Evolutionary conservation across 192 early-diverging fungal species (phyloP), one percentile per base, ranked within the genome.

Genomic region (Gryganskiella cystojenkinii): DNA sequence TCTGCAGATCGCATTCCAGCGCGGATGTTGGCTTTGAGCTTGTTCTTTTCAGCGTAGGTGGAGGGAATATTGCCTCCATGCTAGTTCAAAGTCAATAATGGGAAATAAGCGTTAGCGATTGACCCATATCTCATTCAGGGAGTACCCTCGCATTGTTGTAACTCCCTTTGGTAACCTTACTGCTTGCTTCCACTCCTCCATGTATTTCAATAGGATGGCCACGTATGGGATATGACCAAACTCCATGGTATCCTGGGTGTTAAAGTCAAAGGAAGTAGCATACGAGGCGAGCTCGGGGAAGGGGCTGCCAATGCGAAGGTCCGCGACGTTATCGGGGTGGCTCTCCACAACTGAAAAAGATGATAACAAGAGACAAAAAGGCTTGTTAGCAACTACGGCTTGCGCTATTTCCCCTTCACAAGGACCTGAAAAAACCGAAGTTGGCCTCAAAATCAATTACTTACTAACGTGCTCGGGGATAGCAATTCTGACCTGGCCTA

Each of bases 151-250:
- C 14, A 6, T 14, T 6, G 6, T 5, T n/a, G 4, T 22, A 14
- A n/a, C 19, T 15, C 22, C 22, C 8, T 6, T 50, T 50, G 47
- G 47, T 37, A 7, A 20, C 54, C 78, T 62, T 71, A 93, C 93
- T 66, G 70, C 67, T 19, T 57, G 51, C 66, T 91, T 92, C 94
- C 93, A 96, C 27, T 83, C 69, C 40, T 95, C 86, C 49, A 96
- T 64, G 34, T 86, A 89, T 70, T 94, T 89, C 22, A 94, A 66
- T 17, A 99, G 80, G 54, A 99, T 88, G 3, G 95, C 87, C 3
- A 93, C 85, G 72, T 87, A 97, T 0, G 98, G 98, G 33, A 96
- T 88, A 69, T 98, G 95, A 24, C 85, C 90, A 71, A 90, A 85
- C 40, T 90, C 91, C 40, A 90, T 86, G 19, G 80, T 79, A 64